Percentiles rank a stretch among this genome's conserved stretches.
Conservation (phyloP, 2,329 filamentous ascomycete genomes). For the Coccinonectria pachysandricola region DNA sequence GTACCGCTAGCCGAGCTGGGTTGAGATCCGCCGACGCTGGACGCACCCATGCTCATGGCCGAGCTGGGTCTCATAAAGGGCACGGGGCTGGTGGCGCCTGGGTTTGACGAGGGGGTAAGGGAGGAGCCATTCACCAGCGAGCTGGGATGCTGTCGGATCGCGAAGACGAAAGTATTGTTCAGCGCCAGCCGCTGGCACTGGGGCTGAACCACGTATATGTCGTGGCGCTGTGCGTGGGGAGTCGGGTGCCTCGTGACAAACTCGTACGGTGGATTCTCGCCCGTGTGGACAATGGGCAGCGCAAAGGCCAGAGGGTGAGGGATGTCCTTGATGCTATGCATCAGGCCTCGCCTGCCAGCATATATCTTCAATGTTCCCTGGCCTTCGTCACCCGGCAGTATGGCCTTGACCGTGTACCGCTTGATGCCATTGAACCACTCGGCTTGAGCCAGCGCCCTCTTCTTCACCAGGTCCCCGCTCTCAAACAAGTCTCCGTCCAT, state of each 20-base stretch:
- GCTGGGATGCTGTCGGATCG: constrained; percentile 79
- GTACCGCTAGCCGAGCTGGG: constrained; percentile 43
- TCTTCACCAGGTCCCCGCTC: constrained; percentile 75
- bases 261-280: constrained; percentile 88
- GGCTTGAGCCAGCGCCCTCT: constrained; percentile 79
- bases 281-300: constrained; percentile 80
- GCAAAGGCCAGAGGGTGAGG: constrained; percentile 84
- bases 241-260: constrained; percentile 91
- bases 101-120: constrained; percentile 37
- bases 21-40: constrained; percentile 46
- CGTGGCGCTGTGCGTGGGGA: constrained; percentile 92
- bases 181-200: constrained; percentile 81
- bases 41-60: constrained; percentile 54
- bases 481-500: constrained; percentile 88
- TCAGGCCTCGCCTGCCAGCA: constrained; percentile 85
- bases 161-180: constrained; percentile 98
- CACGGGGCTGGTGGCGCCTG: constrained; percentile 43
- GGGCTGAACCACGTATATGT: constrained; percentile 92
- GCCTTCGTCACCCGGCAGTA: constrained; percentile 86
- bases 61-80: constrained; percentile 52
- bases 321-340: constrained; percentile 96
- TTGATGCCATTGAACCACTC: constrained; percentile 86
- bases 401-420: constrained; percentile 84
- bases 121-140: constrained; percentile 34
- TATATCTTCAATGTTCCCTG: constrained; percentile 83